These are phyloP conservation scores for Penstemon eatonii DNA, from an alignment of 257 asterid species.

Conservation along the genomic window DNA sequence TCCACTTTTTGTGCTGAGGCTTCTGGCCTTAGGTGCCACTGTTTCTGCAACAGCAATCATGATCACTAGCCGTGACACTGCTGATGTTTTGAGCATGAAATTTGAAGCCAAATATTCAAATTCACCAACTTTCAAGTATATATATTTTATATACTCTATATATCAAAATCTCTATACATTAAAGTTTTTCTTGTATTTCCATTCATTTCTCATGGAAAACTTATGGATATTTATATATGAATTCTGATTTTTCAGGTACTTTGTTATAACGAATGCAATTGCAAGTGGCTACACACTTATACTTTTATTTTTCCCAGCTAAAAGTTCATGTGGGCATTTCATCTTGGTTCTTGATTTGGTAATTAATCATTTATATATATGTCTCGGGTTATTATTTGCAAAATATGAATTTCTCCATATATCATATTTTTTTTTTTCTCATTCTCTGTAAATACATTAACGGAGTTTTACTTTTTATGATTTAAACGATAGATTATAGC, in stretches of 20 bases:
- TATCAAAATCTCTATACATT: constrained; percentile 6
- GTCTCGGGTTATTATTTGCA: too few relatives aligned
- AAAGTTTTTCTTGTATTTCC: background rate
- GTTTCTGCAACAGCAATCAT: constrained; percentile 55
- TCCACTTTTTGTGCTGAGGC: constrained; percentile 60
- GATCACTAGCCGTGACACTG: constrained; percentile 69
- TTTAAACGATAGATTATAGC: constrained; percentile 44
- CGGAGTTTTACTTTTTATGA: background rate
- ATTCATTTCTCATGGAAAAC: background rate
- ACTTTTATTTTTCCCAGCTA: constrained; percentile 53
- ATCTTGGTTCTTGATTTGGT: constrained; percentile 70
- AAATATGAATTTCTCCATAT: too few relatives aligned
- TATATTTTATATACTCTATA: too few relatives aligned
- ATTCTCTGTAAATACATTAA: too few relatives aligned
- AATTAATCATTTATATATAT: background rate
- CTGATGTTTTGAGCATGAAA: constrained; percentile 54
- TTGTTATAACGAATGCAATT: constrained; percentile 56
- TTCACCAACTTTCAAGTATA: constrained; percentile 70
- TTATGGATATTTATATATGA: background rate
- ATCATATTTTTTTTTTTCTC: too few relatives aligned
- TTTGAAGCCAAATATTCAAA: constrained; percentile 69
- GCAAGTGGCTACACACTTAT: constrained; percentile 65
- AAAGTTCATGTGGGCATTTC: constrained; percentile 45
- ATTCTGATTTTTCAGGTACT: constrained; percentile 50
- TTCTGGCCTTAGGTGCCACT: constrained; percentile 66